Evolutionary conservation across 2,329 filamentous ascomycete genomes (phyloP), one percentile per base, ranked within the genome.

Genomic region (Fusarium pininemorale): DNA sequence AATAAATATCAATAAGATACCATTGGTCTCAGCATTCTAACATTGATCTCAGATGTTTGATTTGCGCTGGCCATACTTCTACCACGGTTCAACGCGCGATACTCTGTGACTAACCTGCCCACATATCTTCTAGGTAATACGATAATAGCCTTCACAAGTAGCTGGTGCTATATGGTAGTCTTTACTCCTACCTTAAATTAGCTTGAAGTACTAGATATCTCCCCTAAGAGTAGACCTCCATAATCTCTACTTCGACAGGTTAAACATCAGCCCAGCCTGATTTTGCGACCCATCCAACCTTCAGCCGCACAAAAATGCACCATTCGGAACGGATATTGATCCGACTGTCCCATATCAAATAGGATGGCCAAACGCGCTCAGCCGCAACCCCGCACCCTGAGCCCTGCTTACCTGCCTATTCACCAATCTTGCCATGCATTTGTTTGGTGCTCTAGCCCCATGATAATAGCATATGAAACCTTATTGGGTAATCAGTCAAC

Each of bases 21-120:
- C 3, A 8, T 18, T 3, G 16, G 47, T 5, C n/a, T 32, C 5
- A n/a, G 14, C 11, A 3, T 16, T 8, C 14, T 6, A n/a, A 18
- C 4, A n/a, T n/a, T 30, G 5, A 32, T n/a, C 10, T 22, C 12
- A 1, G 3, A 10, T 13, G 1, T 13, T 32, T 30, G n/a, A 4
- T 32, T 18, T 32, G 11, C 5, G 12, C 32, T 20, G 15, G 9
- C 1, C 32, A 35, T 35, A 15, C 14, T 15, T 47, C 13, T 4
- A 15, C 20, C 11, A 16, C 20, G 5, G 20, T 16, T 48, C 6
- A 22, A 8, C 13, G 26, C 4, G 6, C 14, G 13, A 47, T 28
- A 20, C 13, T 22, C 4, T 28, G 20, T 28, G 9, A 8, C 20
- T 48, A 22, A 22, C 7, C 5, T 30, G 7, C 20, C 14, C 13